Percentiles rank a stretch among this genome's conserved stretches.
phyloP scores from a whole-genome alignment of 176 grass and related monocot genomes.

The Carex myosuroides region DNA sequence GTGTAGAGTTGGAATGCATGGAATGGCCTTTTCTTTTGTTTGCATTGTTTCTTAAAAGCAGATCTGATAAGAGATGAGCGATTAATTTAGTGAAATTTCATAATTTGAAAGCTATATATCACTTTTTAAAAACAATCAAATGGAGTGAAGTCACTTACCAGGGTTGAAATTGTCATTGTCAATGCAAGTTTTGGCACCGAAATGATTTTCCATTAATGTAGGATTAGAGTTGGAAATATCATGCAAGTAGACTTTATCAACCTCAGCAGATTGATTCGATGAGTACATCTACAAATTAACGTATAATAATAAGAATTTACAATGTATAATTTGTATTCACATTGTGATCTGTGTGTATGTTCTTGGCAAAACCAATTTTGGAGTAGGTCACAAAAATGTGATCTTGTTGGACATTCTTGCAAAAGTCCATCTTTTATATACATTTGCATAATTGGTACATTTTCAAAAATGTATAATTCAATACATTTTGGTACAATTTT shows the following conservation, averaged over 20 bases:
- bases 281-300: constrained; percentile 46
- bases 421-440: neutral
- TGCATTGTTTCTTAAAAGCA: neutral
- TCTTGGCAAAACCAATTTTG: neutral
- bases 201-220: neutral
- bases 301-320: constrained; percentile 15
- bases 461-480: neutral
- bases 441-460: neutral
- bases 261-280: constrained; percentile 50
- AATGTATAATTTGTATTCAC: neutral
- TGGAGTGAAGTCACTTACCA: constrained; percentile 17
- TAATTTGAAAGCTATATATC: neutral
- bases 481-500: neutral
- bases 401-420: neutral
- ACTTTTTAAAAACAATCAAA: neutral
- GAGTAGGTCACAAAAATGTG: neutral
- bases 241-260: constrained; percentile 7
- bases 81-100: neutral
- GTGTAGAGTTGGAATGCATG: constrained; percentile 1
- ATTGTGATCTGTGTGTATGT: neutral
- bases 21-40: neutral
- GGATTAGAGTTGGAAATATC: neutral
- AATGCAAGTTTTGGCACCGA: neutral
- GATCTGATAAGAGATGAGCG: neutral
- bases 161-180: constrained; percentile 25